These are phyloP conservation scores for Termitomyces sp. DNA, from an alignment of 768 basidiomycete species.

Conservation along the genomic window DNA sequence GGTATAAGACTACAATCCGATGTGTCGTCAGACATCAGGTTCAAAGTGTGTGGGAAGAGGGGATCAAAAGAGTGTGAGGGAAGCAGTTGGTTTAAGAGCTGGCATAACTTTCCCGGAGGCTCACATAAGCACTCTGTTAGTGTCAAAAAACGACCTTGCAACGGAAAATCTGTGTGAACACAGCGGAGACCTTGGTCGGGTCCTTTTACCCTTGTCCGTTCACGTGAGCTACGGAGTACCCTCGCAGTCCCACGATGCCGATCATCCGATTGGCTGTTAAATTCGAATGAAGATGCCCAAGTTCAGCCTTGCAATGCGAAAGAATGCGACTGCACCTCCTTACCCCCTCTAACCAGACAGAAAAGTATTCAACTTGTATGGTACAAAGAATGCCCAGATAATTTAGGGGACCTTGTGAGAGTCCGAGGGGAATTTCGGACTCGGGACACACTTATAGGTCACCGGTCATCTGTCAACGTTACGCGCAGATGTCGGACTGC, in stretches of 20 bases:
- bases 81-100: neutral
- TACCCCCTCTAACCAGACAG: neutral
- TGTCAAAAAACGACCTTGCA: neutral
- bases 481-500: no score
- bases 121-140: neutral
- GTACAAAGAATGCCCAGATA: neutral
- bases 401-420: neutral
- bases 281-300: neutral
- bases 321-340: neutral
- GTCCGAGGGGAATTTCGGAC: neutral
- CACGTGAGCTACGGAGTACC: slow-evolving; percentile 1
- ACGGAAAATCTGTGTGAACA: neutral
- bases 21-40: no score
- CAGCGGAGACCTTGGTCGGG: neutral
- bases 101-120: neutral
- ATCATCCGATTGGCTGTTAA: neutral
- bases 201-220: neutral
- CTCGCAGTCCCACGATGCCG: neutral
- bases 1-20: no score
- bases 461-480: no score
- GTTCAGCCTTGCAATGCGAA: neutral
- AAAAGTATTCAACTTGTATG: neutral
- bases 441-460: no score
- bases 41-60: no score
- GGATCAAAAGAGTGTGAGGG: neutral